Conservation (phyloP, 2,329 filamentous ascomycete species). For the Aschersonia sp. region DNA sequence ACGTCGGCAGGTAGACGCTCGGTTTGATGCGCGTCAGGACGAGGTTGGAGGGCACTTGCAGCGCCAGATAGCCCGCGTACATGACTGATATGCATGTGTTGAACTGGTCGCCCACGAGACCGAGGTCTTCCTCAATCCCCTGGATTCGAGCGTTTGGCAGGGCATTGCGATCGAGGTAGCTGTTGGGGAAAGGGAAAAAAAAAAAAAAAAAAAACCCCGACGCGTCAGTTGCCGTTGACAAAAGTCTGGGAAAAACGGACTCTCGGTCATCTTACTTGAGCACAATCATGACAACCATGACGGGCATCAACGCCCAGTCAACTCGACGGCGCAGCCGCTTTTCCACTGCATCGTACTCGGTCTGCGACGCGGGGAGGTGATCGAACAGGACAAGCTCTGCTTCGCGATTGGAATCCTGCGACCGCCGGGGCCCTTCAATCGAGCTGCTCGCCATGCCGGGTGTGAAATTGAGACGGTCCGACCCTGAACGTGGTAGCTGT, state of each 20-base stretch:
- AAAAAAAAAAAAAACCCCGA: not conserved
- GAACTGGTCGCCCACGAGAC: conserved; percentile 1
- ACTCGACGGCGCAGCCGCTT: conserved; percentile 1
- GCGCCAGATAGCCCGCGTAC: conserved; percentile 18
- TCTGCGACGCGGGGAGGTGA: conserved; percentile 1
- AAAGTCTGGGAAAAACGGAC: not conserved
- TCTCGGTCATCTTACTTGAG: conserved; percentile 1
- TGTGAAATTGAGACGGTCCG: no score
- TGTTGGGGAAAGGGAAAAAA: not conserved
- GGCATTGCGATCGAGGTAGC: conserved; percentile 4
- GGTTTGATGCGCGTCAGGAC: conserved; percentile 24
- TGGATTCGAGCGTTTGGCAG: conserved; percentile 3
- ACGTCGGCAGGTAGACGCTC: conserved; percentile 24
- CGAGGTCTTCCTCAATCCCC: conserved; percentile 1
- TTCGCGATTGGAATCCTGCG: not conserved
- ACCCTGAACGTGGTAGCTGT: no score
- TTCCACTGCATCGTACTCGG: conserved; percentile 1
- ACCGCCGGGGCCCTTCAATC: not conserved
- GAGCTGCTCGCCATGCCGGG: not conserved
- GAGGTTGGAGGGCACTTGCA: conserved; percentile 24
- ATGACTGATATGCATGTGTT: conserved; percentile 16
- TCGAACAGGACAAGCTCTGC: not conserved
- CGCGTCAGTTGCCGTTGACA: not conserved
- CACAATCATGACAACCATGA: conserved; percentile 4
- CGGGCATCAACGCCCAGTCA: conserved; percentile 4